These are phyloP conservation scores for Candida sp. DNA, from an alignment of 1,139 yeast species.

Conservation along the genomic window DNA sequence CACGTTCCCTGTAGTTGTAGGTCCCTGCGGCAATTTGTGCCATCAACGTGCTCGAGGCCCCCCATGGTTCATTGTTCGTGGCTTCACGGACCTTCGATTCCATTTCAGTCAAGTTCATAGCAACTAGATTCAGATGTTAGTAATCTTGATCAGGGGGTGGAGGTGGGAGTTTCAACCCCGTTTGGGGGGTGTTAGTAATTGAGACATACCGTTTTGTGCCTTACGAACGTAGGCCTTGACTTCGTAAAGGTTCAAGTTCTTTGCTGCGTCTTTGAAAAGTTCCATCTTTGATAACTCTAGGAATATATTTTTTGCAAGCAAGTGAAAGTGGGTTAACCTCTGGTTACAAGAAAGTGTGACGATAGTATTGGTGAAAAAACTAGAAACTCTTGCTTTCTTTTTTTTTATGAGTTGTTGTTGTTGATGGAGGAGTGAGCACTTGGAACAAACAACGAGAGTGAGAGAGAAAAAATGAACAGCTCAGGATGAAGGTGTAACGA, in stretches of 20 bases:
- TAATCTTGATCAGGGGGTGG: not conserved
- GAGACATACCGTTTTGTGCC: conserved; percentile 84
- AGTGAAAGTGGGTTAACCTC: not conserved
- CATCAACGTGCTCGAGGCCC: conserved; percentile 94
- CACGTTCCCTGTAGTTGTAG: conserved; percentile 82
- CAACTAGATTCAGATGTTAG: conserved; percentile 42
- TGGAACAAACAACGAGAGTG: not conserved
- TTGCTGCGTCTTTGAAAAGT: conserved; percentile 70
- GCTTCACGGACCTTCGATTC: conserved; percentile 98
- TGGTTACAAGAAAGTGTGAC: not conserved
- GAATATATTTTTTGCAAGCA: not conserved
- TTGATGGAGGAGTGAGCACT: not conserved
- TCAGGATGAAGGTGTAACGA: not conserved
- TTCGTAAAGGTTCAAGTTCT: conserved; percentile 89
- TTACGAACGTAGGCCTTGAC: conserved; percentile 97
- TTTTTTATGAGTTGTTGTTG: not conserved
- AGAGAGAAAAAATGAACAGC: not conserved
- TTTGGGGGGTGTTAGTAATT: not conserved
- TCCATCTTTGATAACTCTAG: conserved; percentile 46
- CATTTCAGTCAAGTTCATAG: conserved; percentile 93
- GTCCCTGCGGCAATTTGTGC: conserved; percentile 96
- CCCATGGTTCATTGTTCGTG: conserved; percentile 99
- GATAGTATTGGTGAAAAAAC: not conserved
- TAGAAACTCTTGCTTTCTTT: not conserved
- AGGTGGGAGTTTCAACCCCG: not conserved